Percentiles rank a stretch among this genome's conserved stretches.
phyloP scores from a whole-genome alignment of 805 yeast genomes.

The Torulaspora franciscae region DNA sequence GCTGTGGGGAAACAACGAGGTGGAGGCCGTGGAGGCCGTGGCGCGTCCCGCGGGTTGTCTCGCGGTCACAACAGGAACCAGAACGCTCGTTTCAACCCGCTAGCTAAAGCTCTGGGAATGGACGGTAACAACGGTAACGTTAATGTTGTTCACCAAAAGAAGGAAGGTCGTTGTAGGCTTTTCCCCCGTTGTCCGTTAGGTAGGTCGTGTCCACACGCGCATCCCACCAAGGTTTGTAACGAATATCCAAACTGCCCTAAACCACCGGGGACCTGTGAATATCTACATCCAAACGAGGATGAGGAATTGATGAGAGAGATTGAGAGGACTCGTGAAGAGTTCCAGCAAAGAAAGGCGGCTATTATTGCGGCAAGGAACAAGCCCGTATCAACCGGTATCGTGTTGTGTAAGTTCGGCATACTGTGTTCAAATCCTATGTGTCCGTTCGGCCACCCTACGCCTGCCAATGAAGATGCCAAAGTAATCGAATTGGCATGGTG shows the following conservation, averaged over 20 bases:
- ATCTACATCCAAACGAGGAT: constrained; percentile 81
- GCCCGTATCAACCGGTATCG: constrained; percentile 45
- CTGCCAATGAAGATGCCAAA: constrained; percentile 69
- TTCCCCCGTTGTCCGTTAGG: constrained; percentile 66
- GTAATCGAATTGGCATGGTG: constrained; percentile 74
- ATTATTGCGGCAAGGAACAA: constrained; percentile 34
- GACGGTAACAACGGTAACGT: constrained; percentile 26
- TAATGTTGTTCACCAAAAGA: constrained; percentile 42
- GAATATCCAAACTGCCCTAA: constrained; percentile 74
- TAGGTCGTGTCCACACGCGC: constrained; percentile 67
- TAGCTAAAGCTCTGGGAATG: constrained; percentile 39
- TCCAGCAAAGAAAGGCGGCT: constrained; percentile 41
- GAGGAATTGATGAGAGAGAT: constrained; percentile 63
- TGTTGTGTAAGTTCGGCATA: constrained; percentile 70
- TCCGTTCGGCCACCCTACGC: constrained; percentile 90
- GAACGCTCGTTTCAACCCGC: constrained; percentile 36
- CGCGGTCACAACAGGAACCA: constrained; percentile 24
- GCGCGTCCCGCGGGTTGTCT: constrained; percentile 17
- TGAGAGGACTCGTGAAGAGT: constrained; percentile 55
- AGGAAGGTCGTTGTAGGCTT: constrained; percentile 60
- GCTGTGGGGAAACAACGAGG: constrained; percentile 23
- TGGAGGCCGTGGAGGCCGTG: constrained; percentile 20
- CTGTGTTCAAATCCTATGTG: constrained; percentile 73
- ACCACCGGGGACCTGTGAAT: constrained; percentile 77
- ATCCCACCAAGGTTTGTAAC: constrained; percentile 73